phyloP scores from a whole-genome alignment of 495 filamentous ascomycete genomes.

The Penicillium argentinense region DNA sequence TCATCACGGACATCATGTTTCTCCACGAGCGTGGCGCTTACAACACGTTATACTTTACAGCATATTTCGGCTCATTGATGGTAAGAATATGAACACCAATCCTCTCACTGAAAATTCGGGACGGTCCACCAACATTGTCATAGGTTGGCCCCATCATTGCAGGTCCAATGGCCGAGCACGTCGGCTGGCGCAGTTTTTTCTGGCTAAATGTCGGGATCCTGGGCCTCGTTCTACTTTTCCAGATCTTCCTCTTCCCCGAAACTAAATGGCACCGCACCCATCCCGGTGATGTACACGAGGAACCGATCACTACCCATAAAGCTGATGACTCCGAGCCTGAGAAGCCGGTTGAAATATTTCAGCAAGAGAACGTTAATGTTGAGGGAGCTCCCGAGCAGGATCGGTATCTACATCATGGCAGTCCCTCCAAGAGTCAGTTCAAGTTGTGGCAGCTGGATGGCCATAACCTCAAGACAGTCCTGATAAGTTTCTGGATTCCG shows the following conservation, averaged over 20 bases:
- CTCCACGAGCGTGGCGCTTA: slow-evolving; percentile 65
- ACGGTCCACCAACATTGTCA: background rate
- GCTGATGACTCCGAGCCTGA: slow-evolving; percentile 11
- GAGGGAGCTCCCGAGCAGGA: slow-evolving; percentile 21
- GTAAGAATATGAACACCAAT: slow-evolving; percentile 22
- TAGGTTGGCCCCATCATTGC: slow-evolving; percentile 56
- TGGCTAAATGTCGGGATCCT: slow-evolving; percentile 56
- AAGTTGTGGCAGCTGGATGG: slow-evolving; percentile 44
- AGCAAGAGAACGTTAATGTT: slow-evolving; percentile 19
- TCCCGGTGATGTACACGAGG: slow-evolving; percentile 15
- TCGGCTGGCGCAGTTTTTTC: slow-evolving; percentile 59
- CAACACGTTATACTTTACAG: slow-evolving; percentile 65
- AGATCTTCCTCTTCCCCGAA: slow-evolving; percentile 60
- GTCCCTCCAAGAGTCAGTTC: slow-evolving; percentile 56
- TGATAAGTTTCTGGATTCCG: slow-evolving; percentile 47
- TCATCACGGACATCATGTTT: slow-evolving; percentile 68
- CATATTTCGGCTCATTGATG: slow-evolving; percentile 45
- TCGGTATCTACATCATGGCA: slow-evolving; percentile 47
- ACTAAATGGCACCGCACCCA: slow-evolving; percentile 56
- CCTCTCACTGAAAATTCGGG: background rate
- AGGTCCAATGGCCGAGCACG: slow-evolving; percentile 55
- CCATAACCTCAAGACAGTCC: slow-evolving; percentile 39
- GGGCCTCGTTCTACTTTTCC: slow-evolving; percentile 43
- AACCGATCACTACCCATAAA: background rate
- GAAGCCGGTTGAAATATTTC: slow-evolving; percentile 13